phyloP scores from a whole-genome alignment of 2,329 filamentous ascomycete species.

The Monilinia fructicola region DNA sequence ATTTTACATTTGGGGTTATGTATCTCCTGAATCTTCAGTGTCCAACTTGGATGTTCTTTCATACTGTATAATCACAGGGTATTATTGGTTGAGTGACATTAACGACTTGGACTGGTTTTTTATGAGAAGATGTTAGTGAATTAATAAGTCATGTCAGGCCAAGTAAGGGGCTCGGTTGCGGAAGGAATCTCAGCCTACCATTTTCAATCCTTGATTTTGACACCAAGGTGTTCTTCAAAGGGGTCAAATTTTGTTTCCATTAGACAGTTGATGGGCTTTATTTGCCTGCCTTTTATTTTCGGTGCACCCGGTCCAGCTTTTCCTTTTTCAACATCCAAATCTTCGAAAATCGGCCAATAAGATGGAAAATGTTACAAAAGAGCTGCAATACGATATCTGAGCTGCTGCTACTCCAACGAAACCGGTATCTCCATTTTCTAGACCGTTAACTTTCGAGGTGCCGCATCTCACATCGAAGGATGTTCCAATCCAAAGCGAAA shows the following conservation, averaged over 20 bases:
- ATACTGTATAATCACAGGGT: neutral
- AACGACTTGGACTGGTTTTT: neutral
- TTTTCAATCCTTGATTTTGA: neutral
- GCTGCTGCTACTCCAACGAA: neutral
- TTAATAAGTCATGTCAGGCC: neutral
- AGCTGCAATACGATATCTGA: neutral
- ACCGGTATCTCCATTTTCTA: neutral
- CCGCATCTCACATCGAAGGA: neutral
- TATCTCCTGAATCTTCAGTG: too few relatives aligned
- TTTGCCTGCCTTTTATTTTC: neutral
- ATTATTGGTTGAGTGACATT: neutral
- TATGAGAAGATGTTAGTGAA: neutral
- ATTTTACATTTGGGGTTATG: too few relatives aligned
- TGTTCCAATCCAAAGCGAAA: neutral
- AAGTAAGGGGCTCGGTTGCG: neutral
- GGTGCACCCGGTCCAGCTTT: neutral
- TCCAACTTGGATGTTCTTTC: too few relatives aligned
- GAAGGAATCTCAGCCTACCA: neutral
- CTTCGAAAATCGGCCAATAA: neutral
- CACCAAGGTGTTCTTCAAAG: neutral
- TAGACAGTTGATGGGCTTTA: neutral
- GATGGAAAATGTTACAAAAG: neutral
- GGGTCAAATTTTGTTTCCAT: neutral
- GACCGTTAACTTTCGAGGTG: neutral
- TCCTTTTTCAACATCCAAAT: neutral